Evolutionary conservation across 2,329 filamentous ascomycete genomes (phyloP).

Genomic region (Leptographium galeiforme): DNA sequence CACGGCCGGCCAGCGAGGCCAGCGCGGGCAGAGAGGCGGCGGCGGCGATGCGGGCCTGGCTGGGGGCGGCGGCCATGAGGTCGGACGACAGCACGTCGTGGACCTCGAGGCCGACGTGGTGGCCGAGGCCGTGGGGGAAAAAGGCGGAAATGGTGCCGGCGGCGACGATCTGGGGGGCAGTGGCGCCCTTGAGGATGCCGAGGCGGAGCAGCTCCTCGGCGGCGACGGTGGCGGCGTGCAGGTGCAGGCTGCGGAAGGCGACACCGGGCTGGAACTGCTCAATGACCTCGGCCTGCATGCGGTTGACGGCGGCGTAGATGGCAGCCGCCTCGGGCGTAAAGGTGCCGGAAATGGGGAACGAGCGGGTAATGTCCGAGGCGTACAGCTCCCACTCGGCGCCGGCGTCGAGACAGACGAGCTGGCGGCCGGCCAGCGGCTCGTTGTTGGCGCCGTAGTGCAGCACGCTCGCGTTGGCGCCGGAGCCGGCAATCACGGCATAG

Average conservation of each 20-base stretch:
- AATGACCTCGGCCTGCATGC: constrained; percentile 71
- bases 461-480: constrained; percentile 68
- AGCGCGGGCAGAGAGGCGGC: background rate
- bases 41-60: background rate
- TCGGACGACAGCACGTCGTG: constrained; percentile 41
- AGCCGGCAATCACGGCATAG: constrained; percentile 79
- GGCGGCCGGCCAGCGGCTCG: constrained; percentile 51
- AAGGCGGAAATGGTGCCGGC: constrained; percentile 45
- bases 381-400: constrained; percentile 78
- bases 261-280: constrained; percentile 53
- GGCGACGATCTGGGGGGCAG: constrained; percentile 36
- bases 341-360: constrained; percentile 59
- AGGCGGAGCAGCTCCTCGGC: constrained; percentile 56
- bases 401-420: constrained; percentile 74
- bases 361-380: constrained; percentile 80
- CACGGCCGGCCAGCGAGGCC: constrained; percentile 10
- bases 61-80: constrained; percentile 16
- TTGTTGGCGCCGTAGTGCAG: constrained; percentile 81
- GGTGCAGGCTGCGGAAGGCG: constrained; percentile 58
- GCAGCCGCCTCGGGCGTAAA: constrained; percentile 57
- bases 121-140: constrained; percentile 52
- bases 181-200: constrained; percentile 56
- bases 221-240: constrained; percentile 59
- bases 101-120: constrained; percentile 53
- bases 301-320: constrained; percentile 65